Percentiles rank a stretch among this genome's conserved stretches.
phyloP scores from a whole-genome alignment of 2,329 filamentous ascomycete genomes.

The Fusarium sp. region DNA sequence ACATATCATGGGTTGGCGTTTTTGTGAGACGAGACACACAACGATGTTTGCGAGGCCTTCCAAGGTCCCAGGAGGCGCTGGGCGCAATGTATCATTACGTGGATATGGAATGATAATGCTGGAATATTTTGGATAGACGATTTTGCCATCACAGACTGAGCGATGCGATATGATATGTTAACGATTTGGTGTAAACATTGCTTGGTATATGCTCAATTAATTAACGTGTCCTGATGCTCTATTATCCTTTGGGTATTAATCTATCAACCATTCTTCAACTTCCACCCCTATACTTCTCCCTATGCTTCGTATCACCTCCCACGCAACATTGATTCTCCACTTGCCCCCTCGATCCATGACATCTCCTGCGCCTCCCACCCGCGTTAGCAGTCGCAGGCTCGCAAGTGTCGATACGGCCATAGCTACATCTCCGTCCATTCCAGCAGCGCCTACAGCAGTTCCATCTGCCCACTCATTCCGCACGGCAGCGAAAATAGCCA shows the following conservation, averaged over 20 bases:
- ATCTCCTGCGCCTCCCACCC: constrained; percentile 71
- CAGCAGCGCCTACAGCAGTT: constrained; percentile 43
- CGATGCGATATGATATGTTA: constrained; percentile 19
- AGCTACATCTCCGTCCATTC: constrained; percentile 66
- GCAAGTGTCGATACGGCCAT: constrained; percentile 78
- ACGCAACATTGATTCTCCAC: constrained; percentile 83
- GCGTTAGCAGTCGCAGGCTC: constrained; percentile 75
- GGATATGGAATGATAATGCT: constrained; percentile 35
- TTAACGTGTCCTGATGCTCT: background rate
- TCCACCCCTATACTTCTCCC: constrained; percentile 82
- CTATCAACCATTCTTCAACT: constrained; percentile 79
- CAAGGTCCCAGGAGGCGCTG: background rate
- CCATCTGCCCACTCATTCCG: constrained; percentile 63
- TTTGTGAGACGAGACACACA: constrained; percentile 8
- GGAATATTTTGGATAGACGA: constrained; percentile 34
- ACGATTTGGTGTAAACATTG: constrained; percentile 10
- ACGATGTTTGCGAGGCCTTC: constrained; percentile 6
- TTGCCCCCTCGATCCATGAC: constrained; percentile 75
- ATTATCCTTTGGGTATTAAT: constrained; percentile 54
- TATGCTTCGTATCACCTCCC: constrained; percentile 78
- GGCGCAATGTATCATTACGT: constrained; percentile 39
- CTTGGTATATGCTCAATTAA: background rate
- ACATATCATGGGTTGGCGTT: constrained; percentile 38
- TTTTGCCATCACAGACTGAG: constrained; percentile 13
- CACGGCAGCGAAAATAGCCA: constrained; percentile 80